Conservation (phyloP, 1,284 basidiomycete genomes). For the Naganishia cerealis region DNA sequence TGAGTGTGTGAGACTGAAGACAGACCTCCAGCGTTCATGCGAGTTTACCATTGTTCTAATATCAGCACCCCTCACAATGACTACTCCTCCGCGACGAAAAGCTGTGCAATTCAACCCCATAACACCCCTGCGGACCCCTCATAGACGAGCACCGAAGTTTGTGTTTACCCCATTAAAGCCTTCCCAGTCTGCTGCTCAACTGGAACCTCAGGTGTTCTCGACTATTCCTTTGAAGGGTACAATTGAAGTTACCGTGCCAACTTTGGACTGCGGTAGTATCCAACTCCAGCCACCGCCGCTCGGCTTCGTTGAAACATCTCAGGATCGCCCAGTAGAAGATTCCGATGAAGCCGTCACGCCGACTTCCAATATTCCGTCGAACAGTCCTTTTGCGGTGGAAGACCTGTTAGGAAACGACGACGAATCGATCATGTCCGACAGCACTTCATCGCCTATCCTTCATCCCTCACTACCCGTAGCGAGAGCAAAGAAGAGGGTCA, state of each 20-base stretch:
- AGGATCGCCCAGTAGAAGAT: not conserved
- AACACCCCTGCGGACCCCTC: conserved; percentile 15
- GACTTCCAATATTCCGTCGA: not conserved
- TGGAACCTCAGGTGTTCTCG: no score
- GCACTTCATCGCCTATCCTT: not conserved
- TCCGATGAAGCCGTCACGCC: not conserved
- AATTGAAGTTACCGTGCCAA: not conserved
- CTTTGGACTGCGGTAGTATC: not conserved
- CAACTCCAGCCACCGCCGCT: not conserved
- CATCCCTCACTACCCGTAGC: not conserved
- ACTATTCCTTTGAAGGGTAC: not conserved
- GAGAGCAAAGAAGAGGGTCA: conserved; percentile 19
- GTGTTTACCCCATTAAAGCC: conserved; percentile 12
- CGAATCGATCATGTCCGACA: not conserved
- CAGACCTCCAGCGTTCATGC: not conserved
- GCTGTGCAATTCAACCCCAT: conserved; percentile 7
- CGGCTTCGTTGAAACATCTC: not conserved
- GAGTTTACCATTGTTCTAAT: not conserved
- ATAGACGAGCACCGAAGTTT: conserved; percentile 15
- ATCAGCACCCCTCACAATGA: not conserved
- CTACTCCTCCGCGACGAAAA: conserved; percentile 3
- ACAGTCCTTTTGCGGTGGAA: not conserved
- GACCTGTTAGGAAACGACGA: not conserved
- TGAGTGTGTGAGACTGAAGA: not conserved
- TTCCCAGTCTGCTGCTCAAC: not conserved